Base-by-base conservation (phyloP, 2,329 filamentous ascomycete species). In the Alternaria postmessia region DNA sequence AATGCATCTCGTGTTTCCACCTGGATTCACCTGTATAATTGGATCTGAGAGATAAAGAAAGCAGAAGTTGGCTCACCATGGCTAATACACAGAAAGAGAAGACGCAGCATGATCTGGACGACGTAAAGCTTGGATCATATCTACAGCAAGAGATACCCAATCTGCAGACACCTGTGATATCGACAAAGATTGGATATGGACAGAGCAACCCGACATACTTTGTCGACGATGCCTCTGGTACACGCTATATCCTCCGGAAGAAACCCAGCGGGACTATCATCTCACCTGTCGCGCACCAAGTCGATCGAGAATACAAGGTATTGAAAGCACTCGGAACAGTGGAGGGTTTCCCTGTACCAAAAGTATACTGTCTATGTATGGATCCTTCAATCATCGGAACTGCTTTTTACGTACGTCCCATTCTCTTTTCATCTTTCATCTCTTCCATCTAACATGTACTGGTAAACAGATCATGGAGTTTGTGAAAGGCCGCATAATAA, bases 181-280 rank as follows among this genome's bases (percentile, higher is more conserved):
- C 73, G 7, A 76, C 74, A 8, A 79, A 97, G 90, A 98, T 98
- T 75, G 93, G 94, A 74, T 98, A 95, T 77, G 95, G 94, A 54
- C 94, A 98, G 81, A 97, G 93, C 62, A 98, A 98, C 77, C 94
- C 95, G 42, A 98, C 94, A 1, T 98, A 98, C 81, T 92, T 93
- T 71, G 85, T 98, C 72, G 95, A 89, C 18, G 88, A 89, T 61
- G 64, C 73, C 2, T 83, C 88, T 73, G 86, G 88, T 51, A 78
- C 82, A 64, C 87, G 89, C 73, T 97, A 89, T 79, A 95, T 98
- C 30, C 85, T 98, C 81, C 91, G 94, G 76, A 98, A 98, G 86
- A 97, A 97, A 81, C 95, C 94, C 0, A 92, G 94, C 5, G 94
- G 94, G 63, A 89, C 90, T 80, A 90, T 98, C 42, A 86, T 98